These are phyloP conservation scores for Schoenoplectus tabernaemontani DNA, from an alignment of 202 grass and related monocot genomes.

Conservation along the genomic window DNA sequence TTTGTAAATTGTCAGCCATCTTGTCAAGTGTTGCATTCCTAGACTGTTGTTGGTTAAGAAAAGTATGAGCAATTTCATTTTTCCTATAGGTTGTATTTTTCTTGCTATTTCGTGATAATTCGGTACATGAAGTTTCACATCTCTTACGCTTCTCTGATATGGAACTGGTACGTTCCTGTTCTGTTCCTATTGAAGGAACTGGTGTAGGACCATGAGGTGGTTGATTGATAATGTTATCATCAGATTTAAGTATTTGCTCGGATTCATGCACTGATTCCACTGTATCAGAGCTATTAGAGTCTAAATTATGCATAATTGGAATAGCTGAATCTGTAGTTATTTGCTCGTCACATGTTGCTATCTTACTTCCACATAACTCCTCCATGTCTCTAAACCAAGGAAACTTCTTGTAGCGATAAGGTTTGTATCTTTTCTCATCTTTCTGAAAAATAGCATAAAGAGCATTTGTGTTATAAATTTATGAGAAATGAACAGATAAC, in stretches of 20 bases:
- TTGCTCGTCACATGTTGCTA: not conserved
- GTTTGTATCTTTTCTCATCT: not conserved
- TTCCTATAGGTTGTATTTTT: not conserved
- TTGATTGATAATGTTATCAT: not conserved
- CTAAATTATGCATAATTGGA: not conserved
- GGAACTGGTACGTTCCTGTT: not conserved
- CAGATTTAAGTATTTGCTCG: not conserved
- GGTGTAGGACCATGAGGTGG: not conserved
- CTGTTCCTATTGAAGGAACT: not conserved
- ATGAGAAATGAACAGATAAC: no score
- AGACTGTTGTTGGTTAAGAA: not conserved
- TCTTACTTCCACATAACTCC: not conserved
- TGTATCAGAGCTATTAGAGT: not conserved
- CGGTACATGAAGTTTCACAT: not conserved
- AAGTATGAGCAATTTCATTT: not conserved
- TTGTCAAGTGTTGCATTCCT: not conserved
- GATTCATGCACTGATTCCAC: not conserved
- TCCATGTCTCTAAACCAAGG: not conserved
- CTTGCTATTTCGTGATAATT: not conserved
- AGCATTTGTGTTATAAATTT: no score
- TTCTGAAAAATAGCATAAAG: not conserved
- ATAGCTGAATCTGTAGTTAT: not conserved
- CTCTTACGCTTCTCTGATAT: not conserved
- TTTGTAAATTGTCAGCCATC: not conserved
- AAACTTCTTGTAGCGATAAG: not conserved